Percentiles rank a stretch among this genome's conserved stretches.
These are phyloP conservation scores for Wallacemonas sp. DNA, from an alignment of 208 protist genomes.

Conservation along the genomic window DNA sequence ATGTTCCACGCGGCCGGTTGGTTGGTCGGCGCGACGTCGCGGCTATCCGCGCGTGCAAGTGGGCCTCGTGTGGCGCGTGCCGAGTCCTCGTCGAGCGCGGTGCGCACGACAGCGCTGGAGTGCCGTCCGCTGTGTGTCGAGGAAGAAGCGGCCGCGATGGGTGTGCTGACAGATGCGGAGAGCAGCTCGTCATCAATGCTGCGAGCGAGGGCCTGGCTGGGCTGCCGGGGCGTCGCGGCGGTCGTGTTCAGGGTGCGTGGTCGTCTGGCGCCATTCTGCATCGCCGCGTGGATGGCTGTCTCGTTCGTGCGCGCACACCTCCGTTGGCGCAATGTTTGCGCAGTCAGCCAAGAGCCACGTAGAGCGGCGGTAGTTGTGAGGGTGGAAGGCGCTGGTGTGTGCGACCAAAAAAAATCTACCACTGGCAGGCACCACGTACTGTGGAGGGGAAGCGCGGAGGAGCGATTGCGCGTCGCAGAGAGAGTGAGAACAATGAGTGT, in stretches of 20 bases:
- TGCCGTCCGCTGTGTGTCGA: background rate
- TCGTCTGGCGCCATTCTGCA: background rate
- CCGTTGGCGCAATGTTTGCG: background rate
- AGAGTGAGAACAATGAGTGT: background rate
- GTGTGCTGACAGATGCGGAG: conserved; percentile 1
- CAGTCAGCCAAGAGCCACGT: too few relatives aligned
- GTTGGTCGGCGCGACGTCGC: background rate
- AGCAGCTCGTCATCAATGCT: conserved; percentile 8
- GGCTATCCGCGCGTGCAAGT: background rate
- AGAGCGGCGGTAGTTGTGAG: too few relatives aligned
- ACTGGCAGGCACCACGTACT: too few relatives aligned
- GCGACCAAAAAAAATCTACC: too few relatives aligned
- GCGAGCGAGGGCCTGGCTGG: conserved; percentile 1
- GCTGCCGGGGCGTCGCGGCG: background rate
- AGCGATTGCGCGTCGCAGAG: too few relatives aligned
- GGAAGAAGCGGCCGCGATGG: background rate
- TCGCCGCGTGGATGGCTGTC: too few relatives aligned
- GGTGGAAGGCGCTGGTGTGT: too few relatives aligned
- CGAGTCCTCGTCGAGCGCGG: background rate
- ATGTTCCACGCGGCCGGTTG: background rate
- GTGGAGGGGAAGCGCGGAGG: too few relatives aligned
- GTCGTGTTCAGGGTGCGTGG: background rate
- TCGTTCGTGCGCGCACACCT: background rate
- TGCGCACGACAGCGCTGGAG: background rate
- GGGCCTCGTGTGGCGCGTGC: background rate